Evolutionary conservation across 192 early-diverging fungal species (phyloP).

Genomic region (Thamnidium elegans): DNA sequence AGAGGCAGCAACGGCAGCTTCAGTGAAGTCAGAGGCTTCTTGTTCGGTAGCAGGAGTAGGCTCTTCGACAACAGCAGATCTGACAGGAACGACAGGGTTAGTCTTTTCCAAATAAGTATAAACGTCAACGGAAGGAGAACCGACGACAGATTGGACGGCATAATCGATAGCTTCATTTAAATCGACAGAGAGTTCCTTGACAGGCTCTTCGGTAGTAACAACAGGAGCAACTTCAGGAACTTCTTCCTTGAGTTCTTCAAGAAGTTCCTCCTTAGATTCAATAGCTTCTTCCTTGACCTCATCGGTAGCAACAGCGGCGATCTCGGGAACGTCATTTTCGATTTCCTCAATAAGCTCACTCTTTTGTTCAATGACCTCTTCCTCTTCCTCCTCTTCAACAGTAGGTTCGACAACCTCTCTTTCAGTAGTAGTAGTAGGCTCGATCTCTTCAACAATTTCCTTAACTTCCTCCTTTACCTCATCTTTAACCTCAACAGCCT

Average conservation of each 20-base stretch:
- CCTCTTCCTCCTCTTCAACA: not conserved
- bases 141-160: slow-evolving; percentile 1
- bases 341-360: not conserved
- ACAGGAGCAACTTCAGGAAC: not conserved
- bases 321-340: not conserved
- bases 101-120: slow-evolving; percentile 4
- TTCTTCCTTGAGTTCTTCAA: not conserved
- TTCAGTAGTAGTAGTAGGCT: no score
- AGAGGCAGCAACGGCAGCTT: not conserved
- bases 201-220: no score
- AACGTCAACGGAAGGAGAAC: not conserved
- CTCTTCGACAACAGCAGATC: slow-evolving; percentile 1
- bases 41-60: not conserved
- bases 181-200: not conserved
- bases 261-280: no score
- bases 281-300: slow-evolving; percentile 2
- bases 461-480: not conserved
- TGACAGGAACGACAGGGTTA: not conserved
- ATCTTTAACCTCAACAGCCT: not conserved
- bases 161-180: slow-evolving; percentile 4
- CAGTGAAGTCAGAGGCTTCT: not conserved
- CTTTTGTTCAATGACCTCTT: not conserved
- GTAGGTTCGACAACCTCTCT: no score
- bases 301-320: not conserved
- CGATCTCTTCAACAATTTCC: not conserved